Base-by-base conservation (phyloP, 2,329 filamentous ascomycete species). In the Bipolaris gigantea region DNA sequence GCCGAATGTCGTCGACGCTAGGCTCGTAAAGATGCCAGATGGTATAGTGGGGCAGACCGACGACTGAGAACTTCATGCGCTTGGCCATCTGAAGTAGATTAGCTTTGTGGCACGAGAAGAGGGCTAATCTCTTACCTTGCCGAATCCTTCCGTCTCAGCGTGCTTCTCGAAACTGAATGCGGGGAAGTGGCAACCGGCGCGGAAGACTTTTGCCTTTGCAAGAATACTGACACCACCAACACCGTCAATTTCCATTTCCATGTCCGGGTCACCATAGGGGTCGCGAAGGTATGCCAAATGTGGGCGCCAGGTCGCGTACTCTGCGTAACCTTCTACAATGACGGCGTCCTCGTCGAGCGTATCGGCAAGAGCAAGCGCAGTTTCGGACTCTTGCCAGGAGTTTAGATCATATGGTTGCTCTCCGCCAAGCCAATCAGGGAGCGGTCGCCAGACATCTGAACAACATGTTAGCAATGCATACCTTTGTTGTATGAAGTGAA, bases 1-100 rank as follows among this genome's bases (percentile, higher is more conserved):
- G 94, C 55, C 89, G 87, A 59, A 97, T 90, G 69, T 99, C 94
- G 69, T 99, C 94, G 15, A 97, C 90, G 67, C 91, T 96, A n/a
- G 94, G 94, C 76, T 99, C 94, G 79, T 99, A 99, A 69, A 99
- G 81, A 86, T 99, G 94, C 94, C 94, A 99, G 62, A 99, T 97
- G 1, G 92, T 96, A 75, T 99, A 99, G 73, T 99, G 94, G 6
- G 94, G 94, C 42, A 99, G 82, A 30, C 94, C 94, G 54, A 99
- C 89, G 16, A 99, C 94, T 0, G 92, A 96, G 71, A 90, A 97
- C 55, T 89, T 83, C 94, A 99, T 97, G 56, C 90, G 88, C 75
- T 91, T 94, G 15, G 94, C 90, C 94, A 99, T 99, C 92, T 96
- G 55, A 6, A 58, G 18, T 42, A 16, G 36, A 59, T 76, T 50